Percentiles rank a stretch among this genome's conserved stretches.
Evolutionary conservation across 2,329 filamentous ascomycete genomes (phyloP).

Genomic region (Didymella segeticola): DNA sequence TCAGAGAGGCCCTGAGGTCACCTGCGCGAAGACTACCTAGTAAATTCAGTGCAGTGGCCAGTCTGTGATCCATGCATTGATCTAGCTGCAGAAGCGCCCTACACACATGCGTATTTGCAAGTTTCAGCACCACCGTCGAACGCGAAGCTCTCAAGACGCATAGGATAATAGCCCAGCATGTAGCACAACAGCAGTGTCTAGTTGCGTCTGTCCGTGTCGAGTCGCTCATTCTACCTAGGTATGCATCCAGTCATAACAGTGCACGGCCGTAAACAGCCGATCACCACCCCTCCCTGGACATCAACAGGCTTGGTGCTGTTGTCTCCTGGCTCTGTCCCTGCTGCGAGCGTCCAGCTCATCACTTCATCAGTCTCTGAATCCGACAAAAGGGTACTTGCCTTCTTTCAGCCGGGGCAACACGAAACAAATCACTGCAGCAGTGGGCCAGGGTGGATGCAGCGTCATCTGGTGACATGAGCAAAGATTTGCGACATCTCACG

Average conservation of each 20-base stretch:
- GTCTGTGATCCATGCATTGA: too few relatives aligned
- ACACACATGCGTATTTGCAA: too few relatives aligned
- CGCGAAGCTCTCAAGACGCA: too few relatives aligned
- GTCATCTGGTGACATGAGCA: slow-evolving; percentile 3
- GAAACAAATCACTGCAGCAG: slow-evolving; percentile 2
- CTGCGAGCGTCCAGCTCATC: slow-evolving; percentile 9
- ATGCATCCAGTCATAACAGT: too few relatives aligned
- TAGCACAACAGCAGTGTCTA: slow-evolving; percentile 1
- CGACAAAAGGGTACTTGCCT: slow-evolving; percentile 11
- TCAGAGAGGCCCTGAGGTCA: too few relatives aligned
- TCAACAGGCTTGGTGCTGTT: neutral
- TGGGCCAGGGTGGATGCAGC: neutral
- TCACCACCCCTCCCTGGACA: neutral
- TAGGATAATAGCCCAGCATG: neutral
- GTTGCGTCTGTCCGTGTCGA: neutral
- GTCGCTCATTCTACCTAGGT: slow-evolving; percentile 3
- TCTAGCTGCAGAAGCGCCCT: too few relatives aligned
- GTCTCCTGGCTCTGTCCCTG: slow-evolving; percentile 12
- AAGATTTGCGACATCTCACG: slow-evolving; percentile 4
- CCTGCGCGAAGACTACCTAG: too few relatives aligned
- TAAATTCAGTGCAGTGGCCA: too few relatives aligned
- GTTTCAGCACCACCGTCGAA: neutral
- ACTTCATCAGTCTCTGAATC: slow-evolving; percentile 8
- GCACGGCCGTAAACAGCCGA: too few relatives aligned
- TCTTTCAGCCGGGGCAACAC: neutral